These are phyloP conservation scores for Penicillium chermesinum DNA, from an alignment of 495 filamentous ascomycete species.

Conservation along the genomic window DNA sequence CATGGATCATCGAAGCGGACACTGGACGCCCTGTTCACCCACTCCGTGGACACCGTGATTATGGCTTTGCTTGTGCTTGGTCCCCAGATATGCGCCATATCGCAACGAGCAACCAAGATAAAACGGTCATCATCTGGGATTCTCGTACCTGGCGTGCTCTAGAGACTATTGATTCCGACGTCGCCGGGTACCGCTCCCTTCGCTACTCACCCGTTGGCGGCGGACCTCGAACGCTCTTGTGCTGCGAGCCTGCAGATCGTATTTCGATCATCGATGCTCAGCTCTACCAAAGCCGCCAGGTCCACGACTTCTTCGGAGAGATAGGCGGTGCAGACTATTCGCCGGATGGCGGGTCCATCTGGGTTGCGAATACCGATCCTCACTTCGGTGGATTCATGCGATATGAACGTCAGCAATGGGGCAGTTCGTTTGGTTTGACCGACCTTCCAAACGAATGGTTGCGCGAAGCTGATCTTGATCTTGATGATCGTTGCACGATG, in stretches of 20 bases:
- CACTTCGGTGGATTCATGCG: conserved; percentile 76
- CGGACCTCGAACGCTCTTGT: conserved; percentile 67
- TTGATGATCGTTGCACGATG: conserved; percentile 32
- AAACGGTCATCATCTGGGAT: conserved; percentile 79
- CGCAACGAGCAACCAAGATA: conserved; percentile 89
- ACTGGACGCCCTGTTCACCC: conserved; percentile 50
- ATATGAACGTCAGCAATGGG: conserved; percentile 56
- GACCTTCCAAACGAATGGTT: conserved; percentile 38
- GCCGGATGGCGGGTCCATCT: conserved; percentile 65
- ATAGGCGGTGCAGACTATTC: conserved; percentile 72
- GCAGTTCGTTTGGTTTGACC: conserved; percentile 24
- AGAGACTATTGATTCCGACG: conserved; percentile 62
- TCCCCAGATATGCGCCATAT: conserved; percentile 81
- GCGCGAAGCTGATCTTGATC: conserved; percentile 29
- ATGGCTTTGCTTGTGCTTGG: conserved; percentile 88
- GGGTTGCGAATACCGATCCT: conserved; percentile 69
- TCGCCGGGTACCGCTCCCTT: conserved; percentile 72
- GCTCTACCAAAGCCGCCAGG: conserved; percentile 63
- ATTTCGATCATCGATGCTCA: conserved; percentile 73
- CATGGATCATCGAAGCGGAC: conserved; percentile 60
- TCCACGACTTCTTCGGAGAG: conserved; percentile 81
- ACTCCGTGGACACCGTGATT: conserved; percentile 71
- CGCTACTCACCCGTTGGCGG: conserved; percentile 76
- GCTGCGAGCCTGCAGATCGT: conserved; percentile 80
- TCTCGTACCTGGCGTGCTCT: conserved; percentile 66